Base-by-base conservation (phyloP, 2,329 filamentous ascomycete species). In the Curvularia verruculosa region DNA sequence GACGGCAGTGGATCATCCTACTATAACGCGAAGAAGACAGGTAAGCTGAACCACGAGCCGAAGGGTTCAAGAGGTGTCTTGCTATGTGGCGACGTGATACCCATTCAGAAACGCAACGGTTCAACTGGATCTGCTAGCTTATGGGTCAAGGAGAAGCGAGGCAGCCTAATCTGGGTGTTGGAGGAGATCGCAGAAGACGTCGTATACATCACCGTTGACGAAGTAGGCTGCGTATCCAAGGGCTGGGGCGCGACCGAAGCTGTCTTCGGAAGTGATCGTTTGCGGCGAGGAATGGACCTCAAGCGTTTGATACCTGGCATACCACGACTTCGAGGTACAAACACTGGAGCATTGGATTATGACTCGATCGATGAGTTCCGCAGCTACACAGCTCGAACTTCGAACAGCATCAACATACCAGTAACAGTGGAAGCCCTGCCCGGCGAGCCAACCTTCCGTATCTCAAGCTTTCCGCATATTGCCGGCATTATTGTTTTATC, bases 171-270 rank as follows among this genome's bases (percentile, higher is more conserved):
- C 58, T 99, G 95, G 95, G 95, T 99, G 8, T 79, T 99, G 2
- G 95, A 99, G 75, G 95, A 99, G 77, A 98, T 99, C 59, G 91
- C 94, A 53, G 95, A 99, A 77, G 93, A 99, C 73, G 88, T 95
- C 37, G 92, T 91, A 3, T 85, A 87, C 59, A 78, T 99, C 41
- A 84, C 82, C 10, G 83, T 96, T 19, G 90, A 96, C 71, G 88
- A 92, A 54, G 87, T 91, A 26, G 92, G 92, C 40, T 83, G 84
- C 41, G 85, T 97, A 18, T 83, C 86, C 26, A 86, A 84, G 49
- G 83, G 90, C 36, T 83, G 84, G 2, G 94, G 94, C n/a, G 85
- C 89, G n/a, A 85, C 86, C n/a, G 86, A 87, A 54, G 85, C 89
- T 21, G 96, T 98, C 49, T 99, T 94, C 89, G 93, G 92, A 19